Evolutionary conservation across 768 basidiomycete genomes (phyloP).

Genomic region (Plicaturopsis crispa): DNA sequence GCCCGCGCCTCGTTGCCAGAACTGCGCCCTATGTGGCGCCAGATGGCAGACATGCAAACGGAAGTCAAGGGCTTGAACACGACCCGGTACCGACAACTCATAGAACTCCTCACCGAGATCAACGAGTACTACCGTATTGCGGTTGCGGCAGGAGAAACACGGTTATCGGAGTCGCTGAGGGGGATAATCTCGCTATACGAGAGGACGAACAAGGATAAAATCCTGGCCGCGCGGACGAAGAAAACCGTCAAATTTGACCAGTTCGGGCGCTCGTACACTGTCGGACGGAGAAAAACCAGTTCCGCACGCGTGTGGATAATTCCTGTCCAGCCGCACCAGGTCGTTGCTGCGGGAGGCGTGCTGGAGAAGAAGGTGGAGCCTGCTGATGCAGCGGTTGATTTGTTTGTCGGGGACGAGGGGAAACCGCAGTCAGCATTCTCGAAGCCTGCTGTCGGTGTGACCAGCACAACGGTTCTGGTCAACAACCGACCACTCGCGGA

Average conservation of each 20-base stretch:
- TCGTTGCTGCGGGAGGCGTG: constrained; percentile 1
- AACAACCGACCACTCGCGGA: constrained; percentile 76
- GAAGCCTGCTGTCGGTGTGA: constrained; percentile 23
- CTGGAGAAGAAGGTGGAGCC: constrained; percentile 5
- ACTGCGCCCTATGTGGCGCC: constrained; percentile 63
- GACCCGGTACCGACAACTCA: constrained; percentile 60
- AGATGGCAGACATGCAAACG: constrained; percentile 46
- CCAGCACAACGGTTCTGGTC: constrained; percentile 66
- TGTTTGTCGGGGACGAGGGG: constrained; percentile 18
- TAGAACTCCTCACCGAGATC: constrained; percentile 57
- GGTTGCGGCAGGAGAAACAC: constrained; percentile 47
- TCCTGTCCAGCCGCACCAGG: constrained; percentile 27
- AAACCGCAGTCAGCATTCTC: constrained; percentile 7
- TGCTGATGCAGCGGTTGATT: not conserved
- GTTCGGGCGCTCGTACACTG: constrained; percentile 77
- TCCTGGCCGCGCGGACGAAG: too few relatives aligned
- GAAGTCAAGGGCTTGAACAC: constrained; percentile 59
- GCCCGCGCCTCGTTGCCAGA: constrained; percentile 51
- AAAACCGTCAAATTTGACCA: constrained; percentile 60
- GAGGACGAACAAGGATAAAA: too few relatives aligned
- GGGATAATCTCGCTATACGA: too few relatives aligned
- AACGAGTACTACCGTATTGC: constrained; percentile 57
- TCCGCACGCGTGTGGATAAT: constrained; percentile 93
- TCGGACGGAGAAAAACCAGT: constrained; percentile 86
- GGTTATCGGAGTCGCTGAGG: too few relatives aligned